Percentiles rank a stretch among this genome's conserved stretches.
Conservation (phyloP, 2,329 filamentous ascomycete genomes). For the Stylonectria norvegica region DNA sequence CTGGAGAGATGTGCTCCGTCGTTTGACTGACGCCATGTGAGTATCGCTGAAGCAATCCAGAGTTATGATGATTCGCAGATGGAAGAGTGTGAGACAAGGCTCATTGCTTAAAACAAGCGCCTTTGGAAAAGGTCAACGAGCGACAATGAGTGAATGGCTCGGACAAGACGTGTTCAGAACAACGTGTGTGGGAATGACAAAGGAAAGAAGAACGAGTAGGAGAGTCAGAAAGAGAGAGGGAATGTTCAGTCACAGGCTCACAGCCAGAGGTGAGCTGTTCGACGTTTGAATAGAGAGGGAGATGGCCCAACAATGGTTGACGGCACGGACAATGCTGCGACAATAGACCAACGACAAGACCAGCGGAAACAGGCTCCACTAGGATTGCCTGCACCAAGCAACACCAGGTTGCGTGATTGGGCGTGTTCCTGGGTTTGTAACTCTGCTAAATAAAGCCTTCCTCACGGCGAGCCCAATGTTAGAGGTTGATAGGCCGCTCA, state of each 20-base stretch:
- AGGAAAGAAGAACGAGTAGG: conserved; percentile 19
- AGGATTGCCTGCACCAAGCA: conserved; percentile 12
- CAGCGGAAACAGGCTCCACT: conserved; percentile 14
- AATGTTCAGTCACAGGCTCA: neutral
- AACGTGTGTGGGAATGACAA: conserved; percentile 16
- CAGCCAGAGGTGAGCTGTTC: neutral
- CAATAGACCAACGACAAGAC: conserved; percentile 12
- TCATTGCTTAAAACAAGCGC: too few species aligned
- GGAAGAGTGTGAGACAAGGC: too few species aligned
- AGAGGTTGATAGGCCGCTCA: too few species aligned
- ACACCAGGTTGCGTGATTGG: conserved; percentile 24
- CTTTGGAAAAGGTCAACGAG: too few species aligned
- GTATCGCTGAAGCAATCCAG: too few species aligned
- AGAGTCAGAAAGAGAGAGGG: conserved; percentile 9
- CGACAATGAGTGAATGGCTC: conserved; percentile 12
- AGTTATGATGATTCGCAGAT: conserved; percentile 7
- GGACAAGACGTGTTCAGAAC: conserved; percentile 8
- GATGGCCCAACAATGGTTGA: conserved; percentile 7
- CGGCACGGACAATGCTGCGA: conserved; percentile 4
- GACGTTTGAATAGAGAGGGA: neutral
- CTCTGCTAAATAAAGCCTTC: conserved; percentile 29
- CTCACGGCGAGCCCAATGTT: conserved; percentile 13
- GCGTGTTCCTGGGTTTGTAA: conserved; percentile 13
- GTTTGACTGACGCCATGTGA: conserved; percentile 9
- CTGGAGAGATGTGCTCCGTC: conserved; percentile 8